Conservation (phyloP, 139 green algal genomes). For the Chlorella sp. region DNA sequence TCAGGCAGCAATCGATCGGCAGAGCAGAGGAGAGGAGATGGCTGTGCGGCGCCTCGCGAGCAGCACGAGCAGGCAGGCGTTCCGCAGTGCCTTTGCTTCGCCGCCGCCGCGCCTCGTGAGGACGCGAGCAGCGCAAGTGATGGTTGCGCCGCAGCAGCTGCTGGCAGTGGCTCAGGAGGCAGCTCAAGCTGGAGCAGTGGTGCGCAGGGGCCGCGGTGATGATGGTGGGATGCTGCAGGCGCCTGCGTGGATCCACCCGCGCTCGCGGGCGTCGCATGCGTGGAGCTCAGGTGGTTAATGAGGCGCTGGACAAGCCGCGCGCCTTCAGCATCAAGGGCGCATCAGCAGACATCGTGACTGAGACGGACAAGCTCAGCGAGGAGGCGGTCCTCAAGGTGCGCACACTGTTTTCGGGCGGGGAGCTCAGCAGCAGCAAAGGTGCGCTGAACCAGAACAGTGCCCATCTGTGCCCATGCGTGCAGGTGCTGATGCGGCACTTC, state of each 20-base stretch:
- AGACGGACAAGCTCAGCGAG: conserved; percentile 66
- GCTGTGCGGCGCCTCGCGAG: too few species aligned
- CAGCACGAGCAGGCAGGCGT: too few species aligned
- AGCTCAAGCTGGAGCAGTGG: not conserved
- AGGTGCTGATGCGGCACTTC: conserved; percentile 35
- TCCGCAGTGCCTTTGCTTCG: too few species aligned
- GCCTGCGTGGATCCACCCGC: not conserved
- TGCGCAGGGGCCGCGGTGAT: too few species aligned
- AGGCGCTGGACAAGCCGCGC: conserved; percentile 58
- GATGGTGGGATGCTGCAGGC: not conserved
- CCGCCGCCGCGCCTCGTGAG: not conserved
- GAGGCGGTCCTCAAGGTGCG: conserved; percentile 43
- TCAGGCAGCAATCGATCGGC: too few species aligned
- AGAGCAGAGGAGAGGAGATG: too few species aligned
- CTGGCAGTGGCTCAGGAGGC: not conserved
- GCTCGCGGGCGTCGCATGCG: not conserved
- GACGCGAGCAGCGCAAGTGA: not conserved
- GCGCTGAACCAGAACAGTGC: not conserved
- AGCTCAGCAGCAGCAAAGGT: not conserved
- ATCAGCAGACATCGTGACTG: conserved; percentile 55
- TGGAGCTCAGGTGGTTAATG: conserved; percentile 53
- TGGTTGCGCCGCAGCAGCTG: not conserved
- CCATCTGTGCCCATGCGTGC: not conserved
- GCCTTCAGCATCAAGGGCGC: conserved; percentile 65
- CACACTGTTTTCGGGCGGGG: not conserved